A percentile compares a stretch with the other conserved stretches of the same genome.
These are phyloP conservation scores for Platismatia glauca DNA, from an alignment of 495 filamentous ascomycete genomes.

Conservation along the genomic window DNA sequence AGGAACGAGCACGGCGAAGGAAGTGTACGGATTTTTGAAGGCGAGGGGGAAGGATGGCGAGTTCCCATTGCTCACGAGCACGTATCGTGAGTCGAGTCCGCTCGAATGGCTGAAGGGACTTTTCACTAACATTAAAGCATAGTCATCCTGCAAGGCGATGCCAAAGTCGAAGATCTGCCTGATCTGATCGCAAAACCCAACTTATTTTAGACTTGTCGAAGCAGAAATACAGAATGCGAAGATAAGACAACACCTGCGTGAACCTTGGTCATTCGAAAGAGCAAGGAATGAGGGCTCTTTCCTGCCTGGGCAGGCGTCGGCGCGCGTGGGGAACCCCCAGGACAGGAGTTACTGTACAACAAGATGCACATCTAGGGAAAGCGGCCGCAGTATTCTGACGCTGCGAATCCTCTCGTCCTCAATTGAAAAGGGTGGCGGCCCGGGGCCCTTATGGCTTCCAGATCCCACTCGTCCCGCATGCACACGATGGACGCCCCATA, in stretches of 20 bases:
- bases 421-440: not conserved
- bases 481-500: not conserved
- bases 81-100: slow-evolving; percentile 48
- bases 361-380: slow-evolving; percentile 10
- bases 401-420: not conserved
- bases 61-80: slow-evolving; percentile 85
- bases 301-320: not conserved
- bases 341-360: not conserved
- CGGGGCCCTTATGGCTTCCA: not conserved
- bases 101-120: not conserved
- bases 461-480: not conserved
- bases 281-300: not conserved
- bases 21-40: slow-evolving; percentile 83
- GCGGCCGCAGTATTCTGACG: slow-evolving; percentile 1
- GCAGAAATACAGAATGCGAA: not conserved
- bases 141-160: slow-evolving; percentile 50
- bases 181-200: slow-evolving; percentile 36
- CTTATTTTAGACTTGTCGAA: not conserved
- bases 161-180: slow-evolving; percentile 52
- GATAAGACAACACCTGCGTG: slow-evolving; percentile 4
- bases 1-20: slow-evolving; percentile 81
- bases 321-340: not conserved
- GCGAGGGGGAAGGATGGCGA: slow-evolving; percentile 65
- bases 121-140: not conserved
- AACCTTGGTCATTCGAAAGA: slow-evolving; percentile 5